Evolutionary conservation across 306 rosid species (phyloP).

Genomic region (Pueraria montana): DNA sequence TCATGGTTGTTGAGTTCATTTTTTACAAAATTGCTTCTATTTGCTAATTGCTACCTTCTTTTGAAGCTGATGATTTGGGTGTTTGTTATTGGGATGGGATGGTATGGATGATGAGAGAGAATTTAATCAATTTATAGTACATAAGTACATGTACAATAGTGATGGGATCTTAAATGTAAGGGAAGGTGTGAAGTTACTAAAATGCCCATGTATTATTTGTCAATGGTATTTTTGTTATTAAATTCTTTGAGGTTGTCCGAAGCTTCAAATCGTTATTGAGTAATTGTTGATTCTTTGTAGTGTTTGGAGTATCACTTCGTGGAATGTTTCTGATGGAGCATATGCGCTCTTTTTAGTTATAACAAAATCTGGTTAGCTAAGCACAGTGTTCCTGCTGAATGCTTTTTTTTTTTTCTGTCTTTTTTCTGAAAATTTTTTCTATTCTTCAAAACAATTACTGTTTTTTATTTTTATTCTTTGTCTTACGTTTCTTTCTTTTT

Average conservation of each 20-base stretch:
- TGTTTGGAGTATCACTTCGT: slow-evolving; percentile 6
- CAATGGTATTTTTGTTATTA: background rate
- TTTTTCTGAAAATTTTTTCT: too few relatives aligned
- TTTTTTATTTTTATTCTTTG: too few relatives aligned
- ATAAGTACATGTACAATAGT: background rate
- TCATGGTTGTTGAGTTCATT: slow-evolving; percentile 55
- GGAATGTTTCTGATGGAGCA: slow-evolving; percentile 39
- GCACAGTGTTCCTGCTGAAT: too few relatives aligned
- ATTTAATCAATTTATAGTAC: slow-evolving; percentile 34
- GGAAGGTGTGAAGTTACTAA: background rate
- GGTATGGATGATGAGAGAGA: background rate
- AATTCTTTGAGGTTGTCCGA: background rate
- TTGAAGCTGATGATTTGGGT: slow-evolving; percentile 2
- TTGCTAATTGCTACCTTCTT: background rate
- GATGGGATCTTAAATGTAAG: background rate
- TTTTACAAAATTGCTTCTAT: background rate
- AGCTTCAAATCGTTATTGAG: background rate
- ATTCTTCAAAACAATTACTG: too few relatives aligned
- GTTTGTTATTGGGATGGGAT: background rate
- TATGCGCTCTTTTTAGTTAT: too few relatives aligned
- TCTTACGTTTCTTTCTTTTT: too few relatives aligned
- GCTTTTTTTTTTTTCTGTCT: too few relatives aligned
- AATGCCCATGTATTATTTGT: background rate
- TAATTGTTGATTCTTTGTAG: slow-evolving; percentile 33
- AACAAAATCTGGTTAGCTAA: too few relatives aligned